These are phyloP conservation scores for Stereocaulon alpinum DNA, from an alignment of 495 filamentous ascomycete species.

Conservation along the genomic window DNA sequence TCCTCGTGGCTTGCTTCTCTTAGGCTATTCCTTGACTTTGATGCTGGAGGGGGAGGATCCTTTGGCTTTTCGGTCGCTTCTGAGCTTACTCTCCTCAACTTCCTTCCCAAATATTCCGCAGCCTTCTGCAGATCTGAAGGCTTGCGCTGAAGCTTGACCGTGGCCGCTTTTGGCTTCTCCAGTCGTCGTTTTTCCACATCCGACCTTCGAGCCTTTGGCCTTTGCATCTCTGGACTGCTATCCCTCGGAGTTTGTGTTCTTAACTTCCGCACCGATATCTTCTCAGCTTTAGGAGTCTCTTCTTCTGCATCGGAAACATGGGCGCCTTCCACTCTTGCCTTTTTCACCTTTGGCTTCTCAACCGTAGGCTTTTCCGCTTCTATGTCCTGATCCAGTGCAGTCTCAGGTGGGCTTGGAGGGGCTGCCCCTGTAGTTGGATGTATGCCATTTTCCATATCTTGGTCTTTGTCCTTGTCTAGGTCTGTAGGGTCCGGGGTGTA, in stretches of 20 bases:
- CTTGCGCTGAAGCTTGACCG: constrained; percentile 30
- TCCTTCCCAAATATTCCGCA: constrained; percentile 16
- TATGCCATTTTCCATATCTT: constrained; percentile 16
- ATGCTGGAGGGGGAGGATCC: constrained; percentile 6
- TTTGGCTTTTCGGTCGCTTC: constrained; percentile 12
- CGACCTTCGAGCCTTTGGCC: constrained; percentile 16
- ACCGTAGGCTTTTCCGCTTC: constrained; percentile 32
- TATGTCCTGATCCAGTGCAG: constrained; percentile 36
- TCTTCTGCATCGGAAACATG: constrained; percentile 30
- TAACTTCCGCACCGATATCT: neutral
- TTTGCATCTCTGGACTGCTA: neutral
- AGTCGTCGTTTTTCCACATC: constrained; percentile 30
- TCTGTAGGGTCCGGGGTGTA: constrained; percentile 76
- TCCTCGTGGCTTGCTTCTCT: constrained; percentile 19
- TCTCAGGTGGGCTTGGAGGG: constrained; percentile 57
- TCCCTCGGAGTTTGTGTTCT: neutral
- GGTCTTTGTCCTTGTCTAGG: constrained; percentile 43
- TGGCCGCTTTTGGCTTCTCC: constrained; percentile 27
- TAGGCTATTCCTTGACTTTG: constrained; percentile 16
- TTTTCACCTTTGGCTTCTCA: constrained; percentile 10
- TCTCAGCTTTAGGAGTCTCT: constrained; percentile 17
- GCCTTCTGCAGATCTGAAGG: constrained; percentile 23
- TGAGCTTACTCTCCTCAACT: constrained; percentile 9
- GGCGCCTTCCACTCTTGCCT: neutral
- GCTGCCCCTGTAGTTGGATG: constrained; percentile 20